Conservation (phyloP, 345 rosid species). For the Tarenaya hassleriana region DNA sequence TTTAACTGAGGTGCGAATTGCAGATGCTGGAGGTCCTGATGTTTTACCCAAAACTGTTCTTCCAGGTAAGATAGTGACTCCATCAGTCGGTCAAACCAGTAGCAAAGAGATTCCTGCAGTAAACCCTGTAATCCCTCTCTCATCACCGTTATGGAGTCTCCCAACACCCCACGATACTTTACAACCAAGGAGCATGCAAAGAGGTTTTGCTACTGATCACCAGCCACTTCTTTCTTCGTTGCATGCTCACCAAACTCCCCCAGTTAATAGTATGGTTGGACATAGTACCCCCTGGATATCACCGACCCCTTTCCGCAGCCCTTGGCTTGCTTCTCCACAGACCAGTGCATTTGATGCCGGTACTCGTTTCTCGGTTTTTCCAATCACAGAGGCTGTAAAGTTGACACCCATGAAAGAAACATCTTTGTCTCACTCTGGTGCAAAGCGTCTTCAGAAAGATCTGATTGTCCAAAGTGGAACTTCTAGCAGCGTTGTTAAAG, state of each 20-base stretch:
- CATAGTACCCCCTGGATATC: conserved; percentile 68
- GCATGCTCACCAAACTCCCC: conserved; percentile 64
- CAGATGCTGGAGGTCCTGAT: conserved; percentile 43
- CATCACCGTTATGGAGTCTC: conserved; percentile 85
- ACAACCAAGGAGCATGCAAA: conserved; percentile 52
- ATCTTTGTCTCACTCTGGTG: conserved; percentile 39
- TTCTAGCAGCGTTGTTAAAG: conserved; percentile 37
- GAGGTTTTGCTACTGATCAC: conserved; percentile 54
- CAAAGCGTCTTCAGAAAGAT: conserved; percentile 35
- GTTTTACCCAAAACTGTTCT: conserved; percentile 37
- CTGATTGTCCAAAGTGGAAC: conserved; percentile 38
- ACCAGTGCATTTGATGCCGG: conserved; percentile 49
- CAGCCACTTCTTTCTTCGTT: conserved; percentile 58
- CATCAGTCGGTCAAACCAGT: conserved; percentile 45
- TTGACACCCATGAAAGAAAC: conserved; percentile 59
- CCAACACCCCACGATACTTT: conserved; percentile 48
- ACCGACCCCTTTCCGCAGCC: conserved; percentile 55
- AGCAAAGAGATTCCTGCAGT: conserved; percentile 48
- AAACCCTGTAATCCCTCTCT: conserved; percentile 55
- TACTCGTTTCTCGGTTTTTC: conserved; percentile 48
- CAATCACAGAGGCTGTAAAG: conserved; percentile 51
- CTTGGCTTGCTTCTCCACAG: conserved; percentile 70
- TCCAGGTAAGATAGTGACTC: conserved; percentile 41
- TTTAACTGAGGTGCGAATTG: too few relatives aligned
- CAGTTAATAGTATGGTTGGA: conserved; percentile 49